These are phyloP conservation scores for Calcarisporium arbuscula DNA, from an alignment of 2,329 filamentous ascomycete species.

Conservation along the genomic window DNA sequence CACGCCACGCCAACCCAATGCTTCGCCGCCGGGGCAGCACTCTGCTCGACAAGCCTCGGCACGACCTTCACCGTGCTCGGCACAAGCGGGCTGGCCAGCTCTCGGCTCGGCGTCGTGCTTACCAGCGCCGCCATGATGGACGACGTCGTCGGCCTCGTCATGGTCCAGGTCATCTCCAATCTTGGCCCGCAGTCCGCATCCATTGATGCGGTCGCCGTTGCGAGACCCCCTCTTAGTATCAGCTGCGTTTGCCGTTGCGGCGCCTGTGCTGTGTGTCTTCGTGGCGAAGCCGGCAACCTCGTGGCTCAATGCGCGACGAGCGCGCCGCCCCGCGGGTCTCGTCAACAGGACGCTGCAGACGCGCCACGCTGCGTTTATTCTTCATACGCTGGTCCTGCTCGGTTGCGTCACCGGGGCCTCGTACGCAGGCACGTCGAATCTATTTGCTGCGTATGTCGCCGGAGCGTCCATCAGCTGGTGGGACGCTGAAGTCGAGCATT, in stretches of 20 bases:
- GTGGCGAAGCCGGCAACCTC: conserved; percentile 35
- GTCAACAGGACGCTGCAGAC: conserved; percentile 19
- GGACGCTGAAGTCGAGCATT: conserved; percentile 29
- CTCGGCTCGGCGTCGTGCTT: conserved; percentile 54
- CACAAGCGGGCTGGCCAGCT: conserved; percentile 33
- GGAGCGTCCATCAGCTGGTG: conserved; percentile 56
- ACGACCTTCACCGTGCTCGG: conserved; percentile 56
- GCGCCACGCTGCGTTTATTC: conserved; percentile 30
- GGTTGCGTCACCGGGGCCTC: conserved; percentile 42
- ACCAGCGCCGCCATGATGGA: conserved; percentile 75
- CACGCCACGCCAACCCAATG: conserved; percentile 51
- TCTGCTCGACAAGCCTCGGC: conserved; percentile 69
- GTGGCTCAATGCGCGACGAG: conserved; percentile 24
- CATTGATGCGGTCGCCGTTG: conserved; percentile 26
- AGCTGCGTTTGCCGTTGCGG: conserved; percentile 41
- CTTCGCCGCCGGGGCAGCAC: conserved; percentile 66
- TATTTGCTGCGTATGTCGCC: conserved; percentile 58
- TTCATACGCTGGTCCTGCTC: conserved; percentile 45
- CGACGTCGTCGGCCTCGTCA: conserved; percentile 69
- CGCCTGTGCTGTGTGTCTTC: conserved; percentile 41
- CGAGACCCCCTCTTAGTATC: conserved; percentile 42
- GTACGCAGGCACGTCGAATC: conserved; percentile 56
- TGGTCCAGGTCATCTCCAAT: conserved; percentile 69
- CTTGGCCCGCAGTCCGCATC: conserved; percentile 35
- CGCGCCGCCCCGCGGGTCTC: conserved; percentile 11